These are phyloP conservation scores for Boeremia lycopersici DNA, from an alignment of 2,329 filamentous ascomycete genomes.

Conservation along the genomic window DNA sequence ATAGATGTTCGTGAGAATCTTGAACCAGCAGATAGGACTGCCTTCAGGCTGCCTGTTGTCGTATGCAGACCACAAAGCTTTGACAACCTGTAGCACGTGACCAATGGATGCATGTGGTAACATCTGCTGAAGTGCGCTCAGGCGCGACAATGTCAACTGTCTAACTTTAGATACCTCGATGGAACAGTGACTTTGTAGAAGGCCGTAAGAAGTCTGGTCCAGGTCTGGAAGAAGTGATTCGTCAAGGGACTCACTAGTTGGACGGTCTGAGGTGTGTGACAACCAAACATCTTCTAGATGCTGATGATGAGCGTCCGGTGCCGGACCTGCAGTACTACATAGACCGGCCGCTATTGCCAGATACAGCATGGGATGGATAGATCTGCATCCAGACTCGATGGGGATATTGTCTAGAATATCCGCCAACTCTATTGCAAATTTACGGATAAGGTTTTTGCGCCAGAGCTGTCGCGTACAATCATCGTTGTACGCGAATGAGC, in stretches of 20 bases:
- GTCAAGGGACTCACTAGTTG: too few relatives aligned
- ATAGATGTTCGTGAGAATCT: not conserved
- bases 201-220: too few relatives aligned
- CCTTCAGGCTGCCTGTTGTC: too few relatives aligned
- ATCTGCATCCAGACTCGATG: not conserved
- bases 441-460: not conserved
- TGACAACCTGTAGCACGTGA: too few relatives aligned
- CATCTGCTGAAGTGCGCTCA: too few relatives aligned
- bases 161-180: too few relatives aligned
- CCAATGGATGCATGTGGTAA: too few relatives aligned
- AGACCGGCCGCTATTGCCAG: not conserved
- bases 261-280: not conserved
- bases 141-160: too few relatives aligned
- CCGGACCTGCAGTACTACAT: not conserved
- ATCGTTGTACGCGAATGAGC: not conserved
- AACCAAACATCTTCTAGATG: too few relatives aligned
- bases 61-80: too few relatives aligned
- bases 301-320: not conserved
- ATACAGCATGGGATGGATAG: not conserved
- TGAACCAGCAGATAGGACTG: not conserved
- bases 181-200: too few relatives aligned
- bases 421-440: not conserved
- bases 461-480: not conserved
- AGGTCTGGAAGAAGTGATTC: too few relatives aligned
- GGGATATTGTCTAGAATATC: not conserved